Evolutionary conservation across 768 basidiomycete genomes (phyloP).

Genomic region (Termitomyces sp.): DNA sequence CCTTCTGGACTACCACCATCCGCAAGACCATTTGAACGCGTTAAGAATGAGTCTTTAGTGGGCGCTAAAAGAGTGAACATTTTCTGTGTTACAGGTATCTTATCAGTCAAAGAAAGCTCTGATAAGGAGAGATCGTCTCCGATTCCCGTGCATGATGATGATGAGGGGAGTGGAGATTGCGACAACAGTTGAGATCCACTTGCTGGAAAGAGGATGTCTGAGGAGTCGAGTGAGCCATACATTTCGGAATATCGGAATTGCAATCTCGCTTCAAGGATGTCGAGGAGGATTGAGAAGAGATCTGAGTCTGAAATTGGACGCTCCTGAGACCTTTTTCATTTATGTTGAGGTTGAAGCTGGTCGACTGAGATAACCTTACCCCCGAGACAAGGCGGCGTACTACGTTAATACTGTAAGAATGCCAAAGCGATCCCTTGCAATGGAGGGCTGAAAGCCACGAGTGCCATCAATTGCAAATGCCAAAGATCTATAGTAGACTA

Average conservation of each 20-base stretch:
- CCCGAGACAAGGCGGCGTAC: too few relatives aligned
- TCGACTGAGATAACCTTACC: too few relatives aligned
- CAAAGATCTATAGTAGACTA: neutral
- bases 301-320: neutral
- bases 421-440: neutral
- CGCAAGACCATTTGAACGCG: constrained; percentile 4
- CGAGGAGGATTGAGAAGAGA: neutral
- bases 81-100: constrained; percentile 12
- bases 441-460: too few relatives aligned
- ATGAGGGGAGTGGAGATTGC: constrained; percentile 22
- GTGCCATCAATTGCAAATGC: too few relatives aligned
- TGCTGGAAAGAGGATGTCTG: constrained; percentile 10
- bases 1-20: constrained; percentile 1
- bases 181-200: constrained; percentile 25
- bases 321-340: neutral
- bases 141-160: constrained; percentile 20
- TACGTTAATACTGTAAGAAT: neutral
- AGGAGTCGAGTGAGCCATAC: constrained; percentile 10
- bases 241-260: constrained; percentile 9
- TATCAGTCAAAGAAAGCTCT: constrained; percentile 28
- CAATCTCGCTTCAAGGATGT: neutral
- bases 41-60: constrained; percentile 3
- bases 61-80: constrained; percentile 14
- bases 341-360: too few relatives aligned
- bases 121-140: constrained; percentile 30